These are phyloP conservation scores for Usnea hakonensis DNA, from an alignment of 495 filamentous ascomycete genomes.

Conservation along the genomic window DNA sequence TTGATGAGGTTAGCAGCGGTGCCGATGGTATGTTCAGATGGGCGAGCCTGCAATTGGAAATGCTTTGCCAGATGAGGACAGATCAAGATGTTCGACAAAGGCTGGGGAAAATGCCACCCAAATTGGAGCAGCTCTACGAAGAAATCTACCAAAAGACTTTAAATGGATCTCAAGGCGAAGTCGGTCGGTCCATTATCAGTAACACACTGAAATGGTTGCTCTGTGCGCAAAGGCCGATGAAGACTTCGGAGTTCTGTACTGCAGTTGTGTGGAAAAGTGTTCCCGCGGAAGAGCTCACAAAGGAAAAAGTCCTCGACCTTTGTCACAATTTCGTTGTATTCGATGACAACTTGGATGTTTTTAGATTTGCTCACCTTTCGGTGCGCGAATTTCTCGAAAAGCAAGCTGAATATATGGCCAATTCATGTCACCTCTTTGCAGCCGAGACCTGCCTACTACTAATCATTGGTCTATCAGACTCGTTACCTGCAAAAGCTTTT, in stretches of 20 bases:
- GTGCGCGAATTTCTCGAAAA: conserved; percentile 28
- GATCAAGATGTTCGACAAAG: conserved; percentile 23
- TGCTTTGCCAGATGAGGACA: conserved; percentile 22
- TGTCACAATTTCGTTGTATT: conserved; percentile 29
- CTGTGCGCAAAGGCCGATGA: background rate
- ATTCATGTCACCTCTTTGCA: background rate
- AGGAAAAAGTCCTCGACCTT: conserved; percentile 24
- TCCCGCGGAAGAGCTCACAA: conserved; percentile 7
- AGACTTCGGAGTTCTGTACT: background rate
- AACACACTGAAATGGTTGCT: background rate
- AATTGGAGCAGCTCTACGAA: background rate
- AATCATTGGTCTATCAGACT: background rate
- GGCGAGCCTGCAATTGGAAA: conserved; percentile 28
- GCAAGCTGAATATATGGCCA: background rate
- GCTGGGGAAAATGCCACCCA: conserved; percentile 11
- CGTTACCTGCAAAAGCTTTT: background rate
- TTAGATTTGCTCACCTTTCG: conserved; percentile 31
- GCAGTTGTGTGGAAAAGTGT: background rate
- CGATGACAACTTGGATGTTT: conserved; percentile 25
- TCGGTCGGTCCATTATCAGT: background rate
- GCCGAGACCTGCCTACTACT: background rate
- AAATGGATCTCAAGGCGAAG: background rate
- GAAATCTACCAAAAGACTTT: background rate
- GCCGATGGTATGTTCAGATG: conserved; percentile 33
- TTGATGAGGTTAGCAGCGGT: conserved; percentile 16